Evolutionary conservation across 129 eudicot genomes (phyloP).

Genomic region (Flaveria trinervia): DNA sequence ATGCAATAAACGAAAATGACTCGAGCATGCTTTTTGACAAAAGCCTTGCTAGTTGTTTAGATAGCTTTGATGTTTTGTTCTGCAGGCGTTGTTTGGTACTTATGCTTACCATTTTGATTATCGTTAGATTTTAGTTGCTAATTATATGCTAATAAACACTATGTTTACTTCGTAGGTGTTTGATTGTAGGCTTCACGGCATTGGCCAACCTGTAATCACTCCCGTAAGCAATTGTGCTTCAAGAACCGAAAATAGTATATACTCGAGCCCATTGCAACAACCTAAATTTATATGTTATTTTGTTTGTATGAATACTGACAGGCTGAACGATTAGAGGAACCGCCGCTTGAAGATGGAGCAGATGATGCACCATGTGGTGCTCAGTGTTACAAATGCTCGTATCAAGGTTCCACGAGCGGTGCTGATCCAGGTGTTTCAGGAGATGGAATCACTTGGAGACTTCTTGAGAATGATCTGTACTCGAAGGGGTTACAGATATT

Average conservation of each 20-base stretch:
- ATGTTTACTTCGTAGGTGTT: conserved; percentile 47
- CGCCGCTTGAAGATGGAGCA: conserved; percentile 43
- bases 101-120: neutral
- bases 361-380: conserved; percentile 64
- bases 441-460: conserved; percentile 52
- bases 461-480: conserved; percentile 73
- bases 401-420: too few species aligned
- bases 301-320: conserved; percentile 34
- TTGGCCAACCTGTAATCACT: conserved; percentile 50
- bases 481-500: conserved; percentile 70
- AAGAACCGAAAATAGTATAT: neutral
- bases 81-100: conserved; percentile 95
- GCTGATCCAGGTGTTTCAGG: conserved; percentile 18
- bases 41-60: conserved; percentile 58
- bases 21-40: conserved; percentile 38
- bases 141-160: conserved; percentile 5
- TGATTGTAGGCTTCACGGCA: conserved; percentile 71
- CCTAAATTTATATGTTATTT: neutral
- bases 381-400: conserved; percentile 45
- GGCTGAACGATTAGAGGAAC: conserved; percentile 48
- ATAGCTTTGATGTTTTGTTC: conserved; percentile 59
- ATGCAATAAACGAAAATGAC: conserved; percentile 18
- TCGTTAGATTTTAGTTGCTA: neutral
- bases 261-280: neutral
- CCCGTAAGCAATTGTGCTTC: conserved; percentile 50